phyloP scores from a whole-genome alignment of 257 asterid species.

The Osmanthus fragrans region DNA sequence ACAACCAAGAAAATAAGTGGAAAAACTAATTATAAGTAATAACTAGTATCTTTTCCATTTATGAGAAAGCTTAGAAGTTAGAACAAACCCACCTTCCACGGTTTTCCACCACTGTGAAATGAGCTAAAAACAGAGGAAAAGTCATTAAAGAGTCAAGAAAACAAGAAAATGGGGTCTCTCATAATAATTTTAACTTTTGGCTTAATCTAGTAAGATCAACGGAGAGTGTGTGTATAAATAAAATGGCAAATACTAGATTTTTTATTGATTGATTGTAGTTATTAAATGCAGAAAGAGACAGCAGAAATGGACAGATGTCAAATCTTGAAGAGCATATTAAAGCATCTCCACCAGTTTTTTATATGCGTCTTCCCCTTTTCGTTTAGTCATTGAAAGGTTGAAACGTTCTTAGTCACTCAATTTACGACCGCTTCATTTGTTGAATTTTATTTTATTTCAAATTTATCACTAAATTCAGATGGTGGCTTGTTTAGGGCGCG shows the following conservation, averaged over 20 bases:
- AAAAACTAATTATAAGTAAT: conserved; percentile 9
- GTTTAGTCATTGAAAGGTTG: not conserved
- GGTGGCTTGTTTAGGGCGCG: no score
- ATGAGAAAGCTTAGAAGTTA: conserved; percentile 6
- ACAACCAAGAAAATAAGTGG: conserved; percentile 25
- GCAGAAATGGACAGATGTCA: conserved; percentile 38
- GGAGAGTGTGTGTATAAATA: conserved; percentile 15
- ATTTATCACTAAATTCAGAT: no score
- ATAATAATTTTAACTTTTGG: conserved; percentile 1
- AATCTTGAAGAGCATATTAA: conserved; percentile 37
- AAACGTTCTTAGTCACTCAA: not conserved
- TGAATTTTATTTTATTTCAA: no score
- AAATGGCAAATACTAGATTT: not conserved
- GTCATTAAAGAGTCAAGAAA: conserved; percentile 20
- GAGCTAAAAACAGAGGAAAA: conserved; percentile 29
- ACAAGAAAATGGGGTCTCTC: not conserved
- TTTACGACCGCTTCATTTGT: not conserved
- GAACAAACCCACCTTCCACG: conserved; percentile 29
- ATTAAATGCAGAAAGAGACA: conserved; percentile 19
- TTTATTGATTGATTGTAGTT: conserved; percentile 10
- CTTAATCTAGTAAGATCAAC: conserved; percentile 30
- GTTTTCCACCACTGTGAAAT: conserved; percentile 21
- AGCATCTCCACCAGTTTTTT: conserved; percentile 55
- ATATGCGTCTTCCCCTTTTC: conserved; percentile 22
- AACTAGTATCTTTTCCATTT: conserved; percentile 8